These are phyloP conservation scores for Xylaria longipes DNA, from an alignment of 495 filamentous ascomycete genomes.

Conservation along the genomic window DNA sequence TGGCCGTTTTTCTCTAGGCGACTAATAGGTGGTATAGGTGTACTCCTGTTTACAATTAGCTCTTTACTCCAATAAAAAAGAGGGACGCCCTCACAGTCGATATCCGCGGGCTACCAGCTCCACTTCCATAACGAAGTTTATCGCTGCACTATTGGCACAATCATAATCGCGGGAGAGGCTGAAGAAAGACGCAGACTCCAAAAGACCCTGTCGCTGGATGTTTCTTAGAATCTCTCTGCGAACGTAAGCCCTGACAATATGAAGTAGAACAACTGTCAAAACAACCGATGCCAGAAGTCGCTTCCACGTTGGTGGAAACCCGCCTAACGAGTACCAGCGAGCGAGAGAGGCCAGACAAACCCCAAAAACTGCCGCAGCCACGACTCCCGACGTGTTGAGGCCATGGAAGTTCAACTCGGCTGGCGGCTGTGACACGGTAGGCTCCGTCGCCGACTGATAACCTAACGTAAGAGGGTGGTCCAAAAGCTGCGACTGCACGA, in stretches of 20 bases:
- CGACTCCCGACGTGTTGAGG: constrained; percentile 48
- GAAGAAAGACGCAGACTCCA: constrained; percentile 75
- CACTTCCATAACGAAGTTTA: constrained; percentile 93
- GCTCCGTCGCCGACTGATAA: constrained; percentile 34
- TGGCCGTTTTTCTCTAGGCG: constrained; percentile 81
- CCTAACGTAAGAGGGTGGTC: constrained; percentile 41
- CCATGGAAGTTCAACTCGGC: constrained; percentile 37
- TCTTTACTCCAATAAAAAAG: background rate
- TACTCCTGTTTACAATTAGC: constrained; percentile 67
- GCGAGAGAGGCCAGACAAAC: constrained; percentile 77
- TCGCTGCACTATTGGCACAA: constrained; percentile 74
- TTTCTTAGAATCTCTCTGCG: constrained; percentile 86
- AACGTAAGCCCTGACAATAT: constrained; percentile 72
- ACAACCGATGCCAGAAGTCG: constrained; percentile 65
- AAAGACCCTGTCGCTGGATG: constrained; percentile 76
- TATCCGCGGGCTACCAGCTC: constrained; percentile 95
- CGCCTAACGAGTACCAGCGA: constrained; percentile 66
- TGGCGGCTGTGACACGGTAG: constrained; percentile 29
- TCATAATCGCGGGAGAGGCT: constrained; percentile 83
- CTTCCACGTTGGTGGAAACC: constrained; percentile 56
- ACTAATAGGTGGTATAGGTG: constrained; percentile 82
- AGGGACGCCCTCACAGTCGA: constrained; percentile 69
- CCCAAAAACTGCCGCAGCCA: constrained; percentile 59
- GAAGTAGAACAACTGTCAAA: constrained; percentile 60
- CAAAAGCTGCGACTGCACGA: constrained; percentile 91